Evolutionary conservation across 495 filamentous ascomycete species (phyloP), one percentile per base, ranked within the genome.

Genomic region (Talaromyces wortmannii): DNA sequence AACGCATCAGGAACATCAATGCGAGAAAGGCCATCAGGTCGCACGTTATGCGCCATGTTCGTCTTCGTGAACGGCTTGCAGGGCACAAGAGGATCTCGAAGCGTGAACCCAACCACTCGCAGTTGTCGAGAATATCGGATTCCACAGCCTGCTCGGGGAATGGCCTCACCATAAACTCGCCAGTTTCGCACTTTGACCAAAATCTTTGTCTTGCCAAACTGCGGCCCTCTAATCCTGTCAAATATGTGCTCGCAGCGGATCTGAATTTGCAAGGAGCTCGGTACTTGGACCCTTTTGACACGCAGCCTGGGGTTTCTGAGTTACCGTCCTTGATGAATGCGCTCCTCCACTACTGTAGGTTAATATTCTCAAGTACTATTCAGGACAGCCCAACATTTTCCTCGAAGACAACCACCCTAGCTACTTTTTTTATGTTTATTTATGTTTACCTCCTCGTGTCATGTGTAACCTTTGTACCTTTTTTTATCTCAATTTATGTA

Each of bases 1-100:
- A 72, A 53, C 43, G 67, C 23, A 70, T 72, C 54, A 70, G 66
- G 48, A 60, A 72, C 69, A 64, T 59, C 46, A 68, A 67, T 57
- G 66, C 69, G 33, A 63, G 69, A 55, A 70, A 68, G 51, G 61
- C 64, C 4, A 72, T 72, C 30, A 64, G 69, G 12, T 72, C 69
- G 15, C 69, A 72, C 62, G 69, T 72, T 6, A 72, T 72, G 69
- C 69, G 69, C 33, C 64, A 72, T 63, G 69, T 72, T 16, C 67
- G 69, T 47, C 66, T 64, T 18, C 69, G 69, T 7, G 69, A 72
- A 51, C 60, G 67, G 52, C 64, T 70, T 15, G 67, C 66, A 0
- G 69, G 69, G 3, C 48, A 64, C 16, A 72, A 70, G 48, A 59
- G 69, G 44, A 65, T 61, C 10, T 62, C 67, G 2, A 64, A 57